These are phyloP conservation scores for Durusdinium trenchii DNA, from an alignment of 73 alveolate species.

Conservation along the genomic window DNA sequence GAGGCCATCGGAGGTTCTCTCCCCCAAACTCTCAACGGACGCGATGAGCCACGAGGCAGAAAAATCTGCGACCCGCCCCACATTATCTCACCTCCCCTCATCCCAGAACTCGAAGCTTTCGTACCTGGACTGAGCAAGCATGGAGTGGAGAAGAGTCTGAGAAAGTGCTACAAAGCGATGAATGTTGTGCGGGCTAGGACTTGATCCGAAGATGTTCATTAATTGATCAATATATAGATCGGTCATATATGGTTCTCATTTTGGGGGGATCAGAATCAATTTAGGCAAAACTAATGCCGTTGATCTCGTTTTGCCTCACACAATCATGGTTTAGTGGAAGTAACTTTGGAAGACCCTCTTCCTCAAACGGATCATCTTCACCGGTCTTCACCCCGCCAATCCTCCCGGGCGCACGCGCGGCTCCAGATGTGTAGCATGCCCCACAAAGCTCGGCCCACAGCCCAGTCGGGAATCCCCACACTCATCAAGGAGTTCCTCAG, in stretches of 20 bases:
- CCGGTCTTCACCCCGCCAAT: background rate
- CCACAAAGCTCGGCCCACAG: constrained; percentile 72
- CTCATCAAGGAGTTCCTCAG: constrained; percentile 37
- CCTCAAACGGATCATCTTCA: too few relatives aligned
- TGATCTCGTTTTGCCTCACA: too few relatives aligned
- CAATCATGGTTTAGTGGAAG: too few relatives aligned
- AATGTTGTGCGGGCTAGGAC: too few relatives aligned
- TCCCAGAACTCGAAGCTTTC: constrained; percentile 74
- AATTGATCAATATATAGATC: too few relatives aligned
- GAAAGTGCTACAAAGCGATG: background rate
- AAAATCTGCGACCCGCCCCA: too few relatives aligned
- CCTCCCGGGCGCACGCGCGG: constrained; percentile 45
- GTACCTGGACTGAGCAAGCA: constrained; percentile 29
- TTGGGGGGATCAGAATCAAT: too few relatives aligned
- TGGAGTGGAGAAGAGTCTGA: background rate
- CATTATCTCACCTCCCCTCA: constrained; percentile 71
- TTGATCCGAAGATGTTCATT: too few relatives aligned
- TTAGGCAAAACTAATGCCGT: background rate
- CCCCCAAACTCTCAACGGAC: background rate
- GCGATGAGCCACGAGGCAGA: too few relatives aligned
- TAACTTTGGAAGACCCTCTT: too few relatives aligned
- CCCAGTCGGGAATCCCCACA: constrained; percentile 84
- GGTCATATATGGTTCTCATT: too few relatives aligned
- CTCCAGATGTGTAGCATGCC: constrained; percentile 83
- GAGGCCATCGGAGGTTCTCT: too few relatives aligned